Evolutionary conservation across 2,329 filamentous ascomycete species (phyloP).

Genomic region (Trichophyton verrucosum): DNA sequence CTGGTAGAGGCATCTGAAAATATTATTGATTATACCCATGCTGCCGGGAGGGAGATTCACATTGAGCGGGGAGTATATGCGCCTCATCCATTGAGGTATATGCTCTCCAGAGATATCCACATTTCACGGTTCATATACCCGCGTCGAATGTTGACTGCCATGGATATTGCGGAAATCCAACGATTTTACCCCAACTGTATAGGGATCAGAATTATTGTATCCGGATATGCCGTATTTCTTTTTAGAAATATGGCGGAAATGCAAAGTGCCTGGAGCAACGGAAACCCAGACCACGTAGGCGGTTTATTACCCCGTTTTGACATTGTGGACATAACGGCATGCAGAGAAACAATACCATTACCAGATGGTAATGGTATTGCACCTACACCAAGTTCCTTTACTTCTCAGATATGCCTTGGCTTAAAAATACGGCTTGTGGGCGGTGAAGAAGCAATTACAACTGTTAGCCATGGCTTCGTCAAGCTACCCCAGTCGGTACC

Average conservation of each 20-base stretch:
- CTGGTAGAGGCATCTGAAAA: neutral
- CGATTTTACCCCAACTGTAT: neutral
- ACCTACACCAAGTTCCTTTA: neutral
- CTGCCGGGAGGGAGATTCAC: neutral
- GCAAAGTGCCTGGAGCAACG: neutral
- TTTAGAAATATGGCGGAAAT: neutral
- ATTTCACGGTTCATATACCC: neutral
- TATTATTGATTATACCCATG: neutral
- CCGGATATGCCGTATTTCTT: neutral
- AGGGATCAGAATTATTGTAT: neutral
- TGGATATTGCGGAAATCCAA: neutral
- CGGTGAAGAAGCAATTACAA: neutral
- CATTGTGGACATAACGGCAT: neutral
- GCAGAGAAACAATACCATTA: neutral
- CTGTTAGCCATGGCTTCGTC: neutral
- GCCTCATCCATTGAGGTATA: neutral
- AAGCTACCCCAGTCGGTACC: neutral
- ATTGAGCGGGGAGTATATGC: neutral
- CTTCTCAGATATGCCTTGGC: neutral
- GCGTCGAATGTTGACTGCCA: neutral
- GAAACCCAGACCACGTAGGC: neutral
- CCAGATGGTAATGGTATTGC: neutral
- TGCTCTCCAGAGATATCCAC: neutral
- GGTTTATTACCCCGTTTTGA: neutral
- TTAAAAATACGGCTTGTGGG: neutral